Evolutionary conservation across 2,329 filamentous ascomycete genomes (phyloP).

Genomic region (Exophiala sp.): DNA sequence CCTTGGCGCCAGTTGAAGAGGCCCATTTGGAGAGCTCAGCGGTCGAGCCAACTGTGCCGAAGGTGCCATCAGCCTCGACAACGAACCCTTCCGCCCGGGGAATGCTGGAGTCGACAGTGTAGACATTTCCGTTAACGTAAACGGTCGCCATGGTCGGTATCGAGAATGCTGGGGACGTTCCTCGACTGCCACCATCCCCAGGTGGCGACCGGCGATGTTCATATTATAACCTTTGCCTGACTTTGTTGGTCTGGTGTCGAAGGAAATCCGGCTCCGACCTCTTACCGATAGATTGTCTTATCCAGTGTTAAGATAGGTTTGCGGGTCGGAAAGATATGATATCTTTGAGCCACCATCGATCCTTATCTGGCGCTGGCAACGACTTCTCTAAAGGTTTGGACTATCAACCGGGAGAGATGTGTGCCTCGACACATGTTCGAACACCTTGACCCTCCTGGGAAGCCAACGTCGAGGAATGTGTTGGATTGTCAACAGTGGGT

Average conservation of each 20-base stretch:
- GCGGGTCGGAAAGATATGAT: background rate
- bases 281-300: background rate
- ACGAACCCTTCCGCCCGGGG: conserved; percentile 31
- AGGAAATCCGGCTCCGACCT: no score
- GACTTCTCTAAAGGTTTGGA: background rate
- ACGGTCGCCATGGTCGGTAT: conserved; percentile 6
- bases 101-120: conserved; percentile 29
- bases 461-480: no score
- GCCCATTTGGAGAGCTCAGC: conserved; percentile 27
- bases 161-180: background rate
- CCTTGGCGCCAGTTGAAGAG: conserved; percentile 18
- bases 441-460: no score
- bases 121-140: conserved; percentile 33
- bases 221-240: background rate
- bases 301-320: background rate
- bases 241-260: background rate
- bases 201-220: background rate
- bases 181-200: background rate
- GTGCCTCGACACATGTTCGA: no score
- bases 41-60: conserved; percentile 29
- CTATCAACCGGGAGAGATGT: background rate
- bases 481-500: no score
- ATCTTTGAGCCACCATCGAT: background rate
- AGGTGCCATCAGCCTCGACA: conserved; percentile 30
- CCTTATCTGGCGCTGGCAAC: background rate